phyloP scores from a whole-genome alignment of 352 stramenopile genomes.

The Globisporangium paroecandrum region DNA sequence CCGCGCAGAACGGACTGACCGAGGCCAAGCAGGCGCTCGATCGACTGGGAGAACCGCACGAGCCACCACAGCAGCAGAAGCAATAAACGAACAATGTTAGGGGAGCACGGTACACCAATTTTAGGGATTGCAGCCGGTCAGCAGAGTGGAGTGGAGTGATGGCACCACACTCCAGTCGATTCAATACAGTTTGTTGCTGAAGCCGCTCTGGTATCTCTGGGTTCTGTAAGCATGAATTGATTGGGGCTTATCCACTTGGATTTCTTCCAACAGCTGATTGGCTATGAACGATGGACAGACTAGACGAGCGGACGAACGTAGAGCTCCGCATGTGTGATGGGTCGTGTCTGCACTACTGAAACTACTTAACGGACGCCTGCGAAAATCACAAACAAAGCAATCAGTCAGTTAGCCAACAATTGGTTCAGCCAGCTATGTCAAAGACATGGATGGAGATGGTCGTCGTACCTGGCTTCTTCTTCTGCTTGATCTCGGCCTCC shows the following conservation, averaged over 20 bases:
- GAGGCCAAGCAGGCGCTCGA: constrained; percentile 53
- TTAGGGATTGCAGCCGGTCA: neutral
- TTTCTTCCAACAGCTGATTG: neutral
- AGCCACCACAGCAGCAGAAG: constrained; percentile 20
- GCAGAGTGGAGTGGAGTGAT: neutral
- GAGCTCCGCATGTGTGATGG: neutral
- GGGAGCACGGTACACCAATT: neutral
- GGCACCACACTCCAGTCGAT: neutral
- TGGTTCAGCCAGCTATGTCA: neutral
- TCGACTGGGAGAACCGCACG: constrained; percentile 43
- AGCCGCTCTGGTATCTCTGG: neutral
- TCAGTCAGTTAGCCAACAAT: neutral
- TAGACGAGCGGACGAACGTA: neutral
- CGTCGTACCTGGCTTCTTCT: constrained; percentile 84
- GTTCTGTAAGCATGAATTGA: neutral
- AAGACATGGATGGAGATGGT: neutral
- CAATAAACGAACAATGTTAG: neutral
- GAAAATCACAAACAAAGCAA: neutral
- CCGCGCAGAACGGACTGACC: constrained; percentile 46
- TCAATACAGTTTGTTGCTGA: neutral
- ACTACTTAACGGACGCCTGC: constrained; percentile 18
- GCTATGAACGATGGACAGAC: neutral
- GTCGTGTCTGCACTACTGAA: constrained; percentile 5
- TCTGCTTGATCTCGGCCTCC: constrained; percentile 95
- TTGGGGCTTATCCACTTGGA: neutral